These are phyloP conservation scores for Wickerhamomyces chambardii DNA, from an alignment of 805 yeast species.

Conservation along the genomic window DNA sequence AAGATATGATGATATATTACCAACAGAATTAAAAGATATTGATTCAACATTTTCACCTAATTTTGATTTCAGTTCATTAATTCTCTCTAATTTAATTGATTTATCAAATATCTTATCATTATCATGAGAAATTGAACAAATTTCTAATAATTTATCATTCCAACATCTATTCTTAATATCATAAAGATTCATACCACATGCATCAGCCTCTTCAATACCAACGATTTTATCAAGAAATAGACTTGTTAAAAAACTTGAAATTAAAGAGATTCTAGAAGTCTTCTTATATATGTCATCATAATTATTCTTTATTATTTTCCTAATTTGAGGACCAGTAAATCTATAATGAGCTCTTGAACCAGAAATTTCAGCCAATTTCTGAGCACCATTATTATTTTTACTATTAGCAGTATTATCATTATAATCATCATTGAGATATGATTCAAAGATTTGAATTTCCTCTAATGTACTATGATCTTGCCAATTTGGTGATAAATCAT, in stretches of 20 bases:
- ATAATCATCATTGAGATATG: constrained; percentile 39
- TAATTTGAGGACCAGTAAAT: constrained; percentile 88
- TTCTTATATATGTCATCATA: constrained; percentile 42
- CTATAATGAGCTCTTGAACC: constrained; percentile 88
- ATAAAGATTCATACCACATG: constrained; percentile 89
- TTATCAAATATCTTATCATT: constrained; percentile 13
- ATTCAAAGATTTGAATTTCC: constrained; percentile 57
- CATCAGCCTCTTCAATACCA: constrained; percentile 74
- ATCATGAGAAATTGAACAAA: constrained; percentile 22
- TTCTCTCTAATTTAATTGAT: constrained; percentile 1
- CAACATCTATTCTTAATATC: constrained; percentile 52
- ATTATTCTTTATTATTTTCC: constrained; percentile 50
- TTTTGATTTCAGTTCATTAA: constrained; percentile 33
- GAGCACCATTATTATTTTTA: constrained; percentile 33
- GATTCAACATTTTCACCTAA: constrained; percentile 46
- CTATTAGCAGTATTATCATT: too few relatives aligned
- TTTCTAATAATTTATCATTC: constrained; percentile 44
- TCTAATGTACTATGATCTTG: constrained; percentile 83
- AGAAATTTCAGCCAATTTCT: constrained; percentile 51
- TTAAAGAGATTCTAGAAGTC: constrained; percentile 60
- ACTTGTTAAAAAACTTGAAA: constrained; percentile 71
- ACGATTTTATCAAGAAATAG: constrained; percentile 57
- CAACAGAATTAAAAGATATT: constrained; percentile 38
- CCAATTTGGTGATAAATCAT: constrained; percentile 79
- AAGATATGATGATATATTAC: constrained; percentile 52